These are phyloP conservation scores for Zoysia pacifica DNA, from an alignment of 176 grass and related monocot genomes.

Conservation along the genomic window DNA sequence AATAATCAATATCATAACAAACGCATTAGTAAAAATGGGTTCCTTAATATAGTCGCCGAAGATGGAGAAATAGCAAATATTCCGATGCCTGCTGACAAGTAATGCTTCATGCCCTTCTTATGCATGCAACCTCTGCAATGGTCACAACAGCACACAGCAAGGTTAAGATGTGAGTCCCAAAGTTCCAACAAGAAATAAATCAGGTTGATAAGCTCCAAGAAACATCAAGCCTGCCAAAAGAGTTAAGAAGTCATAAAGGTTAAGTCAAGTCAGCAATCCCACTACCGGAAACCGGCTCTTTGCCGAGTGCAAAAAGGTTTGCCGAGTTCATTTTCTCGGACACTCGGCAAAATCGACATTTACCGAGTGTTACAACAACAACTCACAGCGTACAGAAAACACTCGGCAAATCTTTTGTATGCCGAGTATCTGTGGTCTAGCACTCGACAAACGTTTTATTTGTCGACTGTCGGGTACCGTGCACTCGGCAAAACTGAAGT, in stretches of 20 bases:
- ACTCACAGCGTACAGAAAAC: no score
- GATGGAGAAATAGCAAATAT: slow-evolving; percentile 33
- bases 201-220: slow-evolving; percentile 71
- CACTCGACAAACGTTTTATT: no score
- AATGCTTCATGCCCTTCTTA: slow-evolving; percentile 42
- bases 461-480: no score
- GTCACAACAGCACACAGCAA: slow-evolving; percentile 82
- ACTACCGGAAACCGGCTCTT: no score
- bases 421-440: no score
- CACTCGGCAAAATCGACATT: no score
- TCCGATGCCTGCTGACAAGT: slow-evolving; percentile 12
- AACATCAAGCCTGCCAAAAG: slow-evolving; percentile 81
- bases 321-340: no score
- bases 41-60: slow-evolving; percentile 41
- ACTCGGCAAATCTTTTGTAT: no score
- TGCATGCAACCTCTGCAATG: slow-evolving; percentile 79
- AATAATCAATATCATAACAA: slow-evolving; percentile 41
- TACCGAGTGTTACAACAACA: no score
- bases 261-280: slow-evolving; percentile 29
- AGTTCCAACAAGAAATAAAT: slow-evolving; percentile 91
- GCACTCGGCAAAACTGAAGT: no score
- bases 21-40: slow-evolving; percentile 43
- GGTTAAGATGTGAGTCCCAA: slow-evolving; percentile 90
- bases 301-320: no score
- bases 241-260: slow-evolving; percentile 39